Evolutionary conservation across 2,329 filamentous ascomycete genomes (phyloP), one percentile per base, ranked within the genome.

Genomic region (Diaporthe aspalathi): DNA sequence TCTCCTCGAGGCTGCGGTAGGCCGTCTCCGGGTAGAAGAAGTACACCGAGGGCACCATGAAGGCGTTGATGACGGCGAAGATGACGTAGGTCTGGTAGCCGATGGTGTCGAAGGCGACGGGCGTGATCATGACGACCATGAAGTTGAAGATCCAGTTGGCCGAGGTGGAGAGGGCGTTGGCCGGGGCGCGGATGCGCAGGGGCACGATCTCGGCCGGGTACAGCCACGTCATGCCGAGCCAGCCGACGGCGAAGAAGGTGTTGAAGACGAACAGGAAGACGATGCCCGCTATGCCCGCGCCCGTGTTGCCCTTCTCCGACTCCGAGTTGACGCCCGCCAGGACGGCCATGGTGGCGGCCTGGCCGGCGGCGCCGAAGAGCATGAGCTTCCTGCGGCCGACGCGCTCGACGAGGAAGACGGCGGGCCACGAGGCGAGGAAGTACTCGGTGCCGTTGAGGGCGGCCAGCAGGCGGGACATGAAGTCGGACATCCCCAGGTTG

Each of bases 341-440:
- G 47, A 93, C 85, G 2, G 90, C 87, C 92, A 94, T 93, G 66
- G 88, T 89, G 1, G 86, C 77, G 47, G 89, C 89, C 83, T 91
- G 90, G 0, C 90, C 90, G 3, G 84, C 82, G 0, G 89, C 88
- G 67, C 92, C 92, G 73, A 93, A 88, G 22, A 94, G 81, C 91
- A 94, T 94, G 72, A 94, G 86, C 76, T 88, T 88, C 22, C 92
- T 87, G 35, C 92, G 89, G 14, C 91, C 91, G 4, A 91, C 88
- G 1, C 88, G 86, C 79, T 92, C 90, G 47, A 92, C 89, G 32
- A 91, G 84, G 78, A 90, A 90, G 24, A 87, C 84, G 1, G 85
- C 83, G 0, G 85, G 84, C 88, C 90, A 88, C 3, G 91, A 91
- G 1, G 87, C 81, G 78, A 88, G 83, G 73, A 86, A 83, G 77